These are phyloP conservation scores for Penicillium sp. DNA, from an alignment of 2,329 filamentous ascomycete genomes.

Conservation along the genomic window DNA sequence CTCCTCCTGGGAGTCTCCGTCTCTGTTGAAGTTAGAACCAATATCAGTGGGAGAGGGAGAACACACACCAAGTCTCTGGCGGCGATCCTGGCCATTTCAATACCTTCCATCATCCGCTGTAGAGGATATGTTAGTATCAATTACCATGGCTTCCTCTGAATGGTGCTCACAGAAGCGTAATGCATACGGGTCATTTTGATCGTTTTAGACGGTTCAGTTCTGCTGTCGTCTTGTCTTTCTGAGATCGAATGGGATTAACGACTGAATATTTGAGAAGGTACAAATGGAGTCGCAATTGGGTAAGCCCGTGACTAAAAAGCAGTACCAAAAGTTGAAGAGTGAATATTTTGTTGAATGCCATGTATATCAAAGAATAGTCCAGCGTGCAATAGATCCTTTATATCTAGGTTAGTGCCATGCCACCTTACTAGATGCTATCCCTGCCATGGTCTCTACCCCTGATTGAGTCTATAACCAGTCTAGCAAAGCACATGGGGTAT, in stretches of 20 bases:
- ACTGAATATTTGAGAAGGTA: not conserved
- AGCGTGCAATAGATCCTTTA: not conserved
- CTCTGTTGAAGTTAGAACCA: too few relatives aligned
- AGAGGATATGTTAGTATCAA: too few relatives aligned
- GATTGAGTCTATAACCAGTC: not conserved
- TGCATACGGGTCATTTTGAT: not conserved
- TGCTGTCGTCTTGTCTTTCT: not conserved
- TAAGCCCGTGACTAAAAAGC: too few relatives aligned
- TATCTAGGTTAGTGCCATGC: not conserved
- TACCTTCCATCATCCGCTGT: too few relatives aligned
- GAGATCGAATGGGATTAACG: not conserved
- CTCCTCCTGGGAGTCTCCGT: too few relatives aligned
- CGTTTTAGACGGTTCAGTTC: not conserved
- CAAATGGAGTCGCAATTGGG: too few relatives aligned
- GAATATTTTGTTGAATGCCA: not conserved
- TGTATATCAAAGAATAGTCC: not conserved
- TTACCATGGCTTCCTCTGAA: too few relatives aligned
- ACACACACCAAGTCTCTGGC: too few relatives aligned
- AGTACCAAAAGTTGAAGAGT: too few relatives aligned
- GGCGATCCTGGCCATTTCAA: too few relatives aligned
- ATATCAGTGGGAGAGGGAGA: too few relatives aligned
- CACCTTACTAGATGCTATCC: not conserved
- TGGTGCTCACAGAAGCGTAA: not conserved
- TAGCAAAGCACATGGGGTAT: not conserved
- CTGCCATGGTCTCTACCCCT: not conserved